These are phyloP conservation scores for Ogataea parapolymorpha DNA, from an alignment of 805 yeast genomes.

Conservation along the genomic window DNA sequence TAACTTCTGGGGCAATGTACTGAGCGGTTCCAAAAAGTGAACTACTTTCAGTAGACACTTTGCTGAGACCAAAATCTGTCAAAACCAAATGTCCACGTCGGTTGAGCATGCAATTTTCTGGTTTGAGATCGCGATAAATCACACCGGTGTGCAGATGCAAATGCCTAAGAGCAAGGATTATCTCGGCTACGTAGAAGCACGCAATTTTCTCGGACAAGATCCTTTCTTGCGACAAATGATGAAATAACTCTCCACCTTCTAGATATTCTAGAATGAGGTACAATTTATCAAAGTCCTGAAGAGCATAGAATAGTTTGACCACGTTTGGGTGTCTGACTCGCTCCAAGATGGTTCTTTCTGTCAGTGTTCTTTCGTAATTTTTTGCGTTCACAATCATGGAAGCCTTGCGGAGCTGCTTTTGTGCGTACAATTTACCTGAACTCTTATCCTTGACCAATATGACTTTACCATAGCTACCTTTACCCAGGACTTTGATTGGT, in stretches of 20 bases:
- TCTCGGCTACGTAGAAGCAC: constrained; percentile 76
- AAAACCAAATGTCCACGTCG: constrained; percentile 74
- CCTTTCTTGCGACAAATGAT: constrained; percentile 49
- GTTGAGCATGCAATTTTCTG: constrained; percentile 82
- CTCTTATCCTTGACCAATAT: constrained; percentile 63
- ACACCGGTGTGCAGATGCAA: constrained; percentile 70
- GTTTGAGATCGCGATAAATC: constrained; percentile 84
- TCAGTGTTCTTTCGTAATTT: constrained; percentile 71
- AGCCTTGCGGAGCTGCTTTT: constrained; percentile 82
- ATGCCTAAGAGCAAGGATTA: constrained; percentile 72
- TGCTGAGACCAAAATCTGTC: constrained; percentile 82
- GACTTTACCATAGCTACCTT: constrained; percentile 89
- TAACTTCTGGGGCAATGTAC: constrained; percentile 87
- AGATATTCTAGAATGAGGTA: constrained; percentile 76
- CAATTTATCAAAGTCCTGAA: constrained; percentile 75
- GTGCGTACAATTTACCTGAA: constrained; percentile 72
- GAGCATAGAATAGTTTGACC: constrained; percentile 76
- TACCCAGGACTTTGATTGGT: constrained; percentile 74
- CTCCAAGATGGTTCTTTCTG: constrained; percentile 73
- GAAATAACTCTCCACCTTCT: constrained; percentile 84
- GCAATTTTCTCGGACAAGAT: constrained; percentile 61
- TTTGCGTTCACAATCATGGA: constrained; percentile 58
- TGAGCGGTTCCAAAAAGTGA: constrained; percentile 76
- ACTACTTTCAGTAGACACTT: constrained; percentile 43
- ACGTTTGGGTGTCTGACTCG: constrained; percentile 75